A percentile compares a stretch with the other conserved stretches of the same genome.
Evolutionary conservation across 148 eudicot species (phyloP).

Genomic region (Spergularia marina): DNA sequence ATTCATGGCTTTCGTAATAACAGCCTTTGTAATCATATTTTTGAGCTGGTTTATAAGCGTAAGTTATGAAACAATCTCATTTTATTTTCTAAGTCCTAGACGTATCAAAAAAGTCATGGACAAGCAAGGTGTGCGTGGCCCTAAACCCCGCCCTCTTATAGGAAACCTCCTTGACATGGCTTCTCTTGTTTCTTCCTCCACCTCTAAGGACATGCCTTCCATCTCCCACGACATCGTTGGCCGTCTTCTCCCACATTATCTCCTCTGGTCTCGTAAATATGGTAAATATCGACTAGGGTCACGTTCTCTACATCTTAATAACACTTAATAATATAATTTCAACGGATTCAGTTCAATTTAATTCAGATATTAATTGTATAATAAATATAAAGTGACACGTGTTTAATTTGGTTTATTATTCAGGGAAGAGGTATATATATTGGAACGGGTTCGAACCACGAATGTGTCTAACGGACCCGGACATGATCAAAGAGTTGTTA

Average conservation of each 20-base stretch:
- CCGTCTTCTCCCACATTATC: conserved; percentile 76
- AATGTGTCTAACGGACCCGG: conserved; percentile 79
- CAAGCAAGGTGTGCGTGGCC: conserved; percentile 77
- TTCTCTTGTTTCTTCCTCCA: conserved; percentile 54
- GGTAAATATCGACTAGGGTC: conserved; percentile 33
- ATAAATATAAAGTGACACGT: too few relatives aligned
- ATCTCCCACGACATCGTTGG: conserved; percentile 59
- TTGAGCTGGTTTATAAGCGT: conserved; percentile 37
- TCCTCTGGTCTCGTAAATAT: conserved; percentile 63
- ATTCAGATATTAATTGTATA: neutral
- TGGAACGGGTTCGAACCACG: conserved; percentile 94
- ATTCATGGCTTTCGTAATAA: conserved; percentile 20
- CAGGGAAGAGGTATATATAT: conserved; percentile 77
- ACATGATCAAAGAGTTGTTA: conserved; percentile 65
- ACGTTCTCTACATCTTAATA: too few relatives aligned
- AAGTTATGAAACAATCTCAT: conserved; percentile 43
- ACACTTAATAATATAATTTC: neutral
- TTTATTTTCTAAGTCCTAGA: conserved; percentile 65
- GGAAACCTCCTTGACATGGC: conserved; percentile 73
- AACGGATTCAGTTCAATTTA: neutral
- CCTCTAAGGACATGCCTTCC: conserved; percentile 53
- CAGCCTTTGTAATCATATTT: conserved; percentile 25
- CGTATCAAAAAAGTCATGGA: conserved; percentile 65
- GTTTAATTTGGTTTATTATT: neutral
- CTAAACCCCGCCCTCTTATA: conserved; percentile 57